Conservation (phyloP, 208 protist genomes). For the Vickermania spadyakhi region DNA sequence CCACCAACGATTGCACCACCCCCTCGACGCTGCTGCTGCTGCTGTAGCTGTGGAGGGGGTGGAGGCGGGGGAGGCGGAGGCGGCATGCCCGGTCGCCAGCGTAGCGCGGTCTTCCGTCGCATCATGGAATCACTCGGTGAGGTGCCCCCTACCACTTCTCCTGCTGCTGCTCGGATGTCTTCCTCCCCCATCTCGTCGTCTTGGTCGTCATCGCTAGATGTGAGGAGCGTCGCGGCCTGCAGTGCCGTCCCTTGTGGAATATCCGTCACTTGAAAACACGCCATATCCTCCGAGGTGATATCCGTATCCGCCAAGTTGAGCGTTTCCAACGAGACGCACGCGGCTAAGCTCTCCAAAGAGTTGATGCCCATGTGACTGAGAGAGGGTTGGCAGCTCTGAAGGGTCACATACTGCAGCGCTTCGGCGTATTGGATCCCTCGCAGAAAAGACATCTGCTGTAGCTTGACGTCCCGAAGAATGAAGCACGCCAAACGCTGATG, state of each 20-base stretch:
- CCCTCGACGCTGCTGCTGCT: not conserved
- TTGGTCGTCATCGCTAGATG: not conserved
- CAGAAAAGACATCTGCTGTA: not conserved
- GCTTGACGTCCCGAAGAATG: not conserved
- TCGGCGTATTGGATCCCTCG: not conserved
- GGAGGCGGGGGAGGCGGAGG: not conserved
- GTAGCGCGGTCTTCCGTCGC: too few species aligned
- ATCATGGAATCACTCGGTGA: too few species aligned
- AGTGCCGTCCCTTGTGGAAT: not conserved
- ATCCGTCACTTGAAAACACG: not conserved
- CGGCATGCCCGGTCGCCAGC: not conserved
- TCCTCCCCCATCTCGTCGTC: not conserved
- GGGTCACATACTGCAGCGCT: not conserved
- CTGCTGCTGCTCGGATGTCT: too few species aligned
- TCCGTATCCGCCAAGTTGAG: not conserved
- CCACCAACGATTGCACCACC: not conserved
- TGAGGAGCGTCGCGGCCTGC: not conserved
- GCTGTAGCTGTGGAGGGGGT: not conserved
- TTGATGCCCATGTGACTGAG: not conserved
- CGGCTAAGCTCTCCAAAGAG: not conserved
- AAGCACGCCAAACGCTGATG: not conserved
- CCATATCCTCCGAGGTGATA: not conserved
- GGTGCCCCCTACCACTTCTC: too few species aligned
- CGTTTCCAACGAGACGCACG: not conserved
- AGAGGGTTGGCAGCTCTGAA: constrained; percentile 1